Conservation (phyloP, 129 eudicot species). For the Pittosporum tobira region DNA sequence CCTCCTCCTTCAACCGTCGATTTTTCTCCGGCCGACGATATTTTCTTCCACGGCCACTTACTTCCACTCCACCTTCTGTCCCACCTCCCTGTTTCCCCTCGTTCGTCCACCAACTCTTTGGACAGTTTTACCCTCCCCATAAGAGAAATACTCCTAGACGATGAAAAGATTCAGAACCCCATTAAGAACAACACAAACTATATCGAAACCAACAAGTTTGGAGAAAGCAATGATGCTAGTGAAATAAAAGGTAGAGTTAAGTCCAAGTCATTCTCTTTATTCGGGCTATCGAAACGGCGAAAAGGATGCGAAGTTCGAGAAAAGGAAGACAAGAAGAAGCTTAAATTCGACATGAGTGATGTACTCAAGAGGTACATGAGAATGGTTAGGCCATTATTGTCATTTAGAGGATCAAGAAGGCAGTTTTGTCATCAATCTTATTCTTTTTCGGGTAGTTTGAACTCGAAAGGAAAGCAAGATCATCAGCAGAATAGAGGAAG, state of each 20-base stretch:
- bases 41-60: constrained; percentile 84
- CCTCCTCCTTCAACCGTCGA: constrained; percentile 37
- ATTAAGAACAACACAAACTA: not conserved
- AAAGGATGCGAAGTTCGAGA: constrained; percentile 27
- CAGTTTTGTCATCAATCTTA: constrained; percentile 27
- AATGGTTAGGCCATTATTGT: constrained; percentile 55
- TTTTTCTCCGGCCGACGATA: constrained; percentile 84
- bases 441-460: constrained; percentile 55
- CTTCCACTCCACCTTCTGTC: constrained; percentile 90
- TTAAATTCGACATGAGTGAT: constrained; percentile 44
- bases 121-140: constrained; percentile 72
- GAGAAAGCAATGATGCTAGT: not conserved
- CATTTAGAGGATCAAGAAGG: constrained; percentile 25
- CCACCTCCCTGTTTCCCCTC: constrained; percentile 68
- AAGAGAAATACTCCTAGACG: constrained; percentile 25
- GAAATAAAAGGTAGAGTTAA: constrained; percentile 28
- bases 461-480: constrained; percentile 22
- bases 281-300: constrained; percentile 40
- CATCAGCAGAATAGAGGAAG: constrained; percentile 32
- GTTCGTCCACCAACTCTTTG: constrained; percentile 61
- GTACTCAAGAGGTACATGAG: constrained; percentile 64
- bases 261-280: constrained; percentile 69
- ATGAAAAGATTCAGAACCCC: constrained; percentile 14
- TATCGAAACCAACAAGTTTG: not conserved
- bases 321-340: constrained; percentile 37